Percentiles rank a stretch among this genome's conserved stretches.
Evolutionary conservation across 345 rosid genomes (phyloP).

Genomic region (Eucalyptus tenuipes): DNA sequence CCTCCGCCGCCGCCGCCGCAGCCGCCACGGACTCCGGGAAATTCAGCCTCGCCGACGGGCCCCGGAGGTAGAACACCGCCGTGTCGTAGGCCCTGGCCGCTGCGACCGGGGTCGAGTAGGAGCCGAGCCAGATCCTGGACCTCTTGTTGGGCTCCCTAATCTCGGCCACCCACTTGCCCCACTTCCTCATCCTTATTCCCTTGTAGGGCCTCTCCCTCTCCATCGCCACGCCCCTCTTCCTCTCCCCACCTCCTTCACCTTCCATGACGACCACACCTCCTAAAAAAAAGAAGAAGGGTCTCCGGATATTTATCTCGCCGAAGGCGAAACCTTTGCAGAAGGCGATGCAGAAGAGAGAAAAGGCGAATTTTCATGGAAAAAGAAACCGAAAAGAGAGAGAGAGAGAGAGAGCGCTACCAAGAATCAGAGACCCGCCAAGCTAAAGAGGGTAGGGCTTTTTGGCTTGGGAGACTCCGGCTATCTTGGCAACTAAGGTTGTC

Average conservation of each 20-base stretch:
- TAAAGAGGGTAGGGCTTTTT: not conserved
- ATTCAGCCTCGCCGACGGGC: slow-evolving; percentile 89
- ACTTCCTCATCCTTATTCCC: slow-evolving; percentile 99
- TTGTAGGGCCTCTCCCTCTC: slow-evolving; percentile 50
- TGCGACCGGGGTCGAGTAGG: slow-evolving; percentile 84
- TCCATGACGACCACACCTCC: not conserved
- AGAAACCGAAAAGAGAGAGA: not conserved
- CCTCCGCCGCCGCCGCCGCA: slow-evolving; percentile 35
- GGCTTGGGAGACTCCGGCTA: not conserved
- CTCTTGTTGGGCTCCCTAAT: slow-evolving; percentile 93
- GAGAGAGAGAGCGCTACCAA: not conserved
- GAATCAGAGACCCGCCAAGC: not conserved
- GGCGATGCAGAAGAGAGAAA: not conserved
- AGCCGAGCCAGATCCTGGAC: slow-evolving; percentile 94
- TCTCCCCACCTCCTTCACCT: not conserved
- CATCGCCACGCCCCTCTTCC: slow-evolving; percentile 4
- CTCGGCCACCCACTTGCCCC: slow-evolving; percentile 99
- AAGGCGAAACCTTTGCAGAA: not conserved
- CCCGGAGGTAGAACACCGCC: slow-evolving; percentile 82
- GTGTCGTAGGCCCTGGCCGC: slow-evolving; percentile 98
- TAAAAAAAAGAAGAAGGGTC: not conserved
- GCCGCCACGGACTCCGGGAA: slow-evolving; percentile 72
- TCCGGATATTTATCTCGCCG: not conserved
- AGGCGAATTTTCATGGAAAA: not conserved
- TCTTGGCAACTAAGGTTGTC: not conserved